Evolutionary conservation across 345 rosid species (phyloP), one percentile per base, ranked within the genome.

Genomic region (Erucastrum elatum): DNA sequence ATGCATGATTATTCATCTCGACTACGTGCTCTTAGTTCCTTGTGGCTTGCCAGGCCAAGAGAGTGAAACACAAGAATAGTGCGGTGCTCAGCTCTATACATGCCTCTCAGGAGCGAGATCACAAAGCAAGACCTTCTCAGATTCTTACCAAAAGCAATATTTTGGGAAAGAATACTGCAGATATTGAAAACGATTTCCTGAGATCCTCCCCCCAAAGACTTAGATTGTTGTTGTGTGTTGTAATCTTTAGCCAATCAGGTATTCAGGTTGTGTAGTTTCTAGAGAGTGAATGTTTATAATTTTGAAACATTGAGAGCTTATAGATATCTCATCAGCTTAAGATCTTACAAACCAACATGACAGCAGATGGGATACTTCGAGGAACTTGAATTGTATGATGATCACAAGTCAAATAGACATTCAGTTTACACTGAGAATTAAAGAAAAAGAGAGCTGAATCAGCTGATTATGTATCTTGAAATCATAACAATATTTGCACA

Each of bases 21-120:
- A 69, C 83, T 95, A 64, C 96, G 98, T 4, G 98, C 99, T 72
- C 97, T 95, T 82, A 93, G 99, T 82, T 93, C 98, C 69, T 91
- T 95, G 12, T 95, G 99, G 99, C 93, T 95, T 58, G 99, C 97
- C 37, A 89, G 97, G 55, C 99, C 99, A 41, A 82, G 89, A 84
- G 99, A 95, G 82, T 95, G 88, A 91, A 75, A 71, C 31, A 65
- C 72, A 56, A 68, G 39, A 55, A 70, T 55, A 64, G 5, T 17
- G 56, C 46, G 58, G 30, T 69, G 30, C 31, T 46, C 72, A 60
- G 44, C 73, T 26, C 25, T 69, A 70, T 70, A 74, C 64, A 63
- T 55, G 63, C 75, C 71, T 63, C 63, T 51, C 71, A 62, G 62
- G 78, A 79, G 74, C 46, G 46, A 39, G 58, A 51, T 62, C 31